These are phyloP conservation scores for Thuidium tamariscinum DNA, from an alignment of 225 moss, liverwort and hornwort species.

Conservation along the genomic window DNA sequence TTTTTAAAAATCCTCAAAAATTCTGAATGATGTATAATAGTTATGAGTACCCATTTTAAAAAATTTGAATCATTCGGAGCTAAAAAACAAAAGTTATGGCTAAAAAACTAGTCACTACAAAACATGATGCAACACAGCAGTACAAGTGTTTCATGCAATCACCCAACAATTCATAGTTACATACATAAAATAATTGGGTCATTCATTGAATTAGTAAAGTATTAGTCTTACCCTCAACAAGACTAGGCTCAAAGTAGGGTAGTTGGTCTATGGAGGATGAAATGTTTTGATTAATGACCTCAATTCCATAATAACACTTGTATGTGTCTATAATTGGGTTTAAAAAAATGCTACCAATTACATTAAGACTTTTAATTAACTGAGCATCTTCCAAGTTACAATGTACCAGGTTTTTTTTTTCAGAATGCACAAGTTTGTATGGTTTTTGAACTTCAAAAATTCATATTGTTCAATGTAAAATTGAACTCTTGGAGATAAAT, in stretches of 20 bases:
- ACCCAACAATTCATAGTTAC: neutral
- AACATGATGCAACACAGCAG: no score
- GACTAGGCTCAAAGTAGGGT: fast-evolving
- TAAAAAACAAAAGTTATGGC: no score
- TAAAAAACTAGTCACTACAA: no score
- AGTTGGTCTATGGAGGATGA: no score
- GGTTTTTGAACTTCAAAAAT: neutral
- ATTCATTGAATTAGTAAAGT: neutral
- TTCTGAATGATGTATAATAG: no score
- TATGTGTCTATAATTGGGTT: neutral
- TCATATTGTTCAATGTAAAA: no score
- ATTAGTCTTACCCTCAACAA: neutral
- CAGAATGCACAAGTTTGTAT: fast-evolving
- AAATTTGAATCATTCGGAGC: no score
- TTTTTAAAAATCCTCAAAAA: no score
- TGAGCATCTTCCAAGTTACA: fast-evolving
- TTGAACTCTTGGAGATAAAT: neutral
- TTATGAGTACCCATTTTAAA: no score
- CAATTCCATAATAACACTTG: neutral
- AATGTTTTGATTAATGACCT: neutral
- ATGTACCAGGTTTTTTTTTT: fast-evolving
- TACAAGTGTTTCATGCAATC: no score
- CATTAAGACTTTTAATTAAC: neutral
- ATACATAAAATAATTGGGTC: no score
- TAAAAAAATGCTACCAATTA: neutral